phyloP scores from a whole-genome alignment of 805 yeast species.

The Blastobotrys parvus region DNA sequence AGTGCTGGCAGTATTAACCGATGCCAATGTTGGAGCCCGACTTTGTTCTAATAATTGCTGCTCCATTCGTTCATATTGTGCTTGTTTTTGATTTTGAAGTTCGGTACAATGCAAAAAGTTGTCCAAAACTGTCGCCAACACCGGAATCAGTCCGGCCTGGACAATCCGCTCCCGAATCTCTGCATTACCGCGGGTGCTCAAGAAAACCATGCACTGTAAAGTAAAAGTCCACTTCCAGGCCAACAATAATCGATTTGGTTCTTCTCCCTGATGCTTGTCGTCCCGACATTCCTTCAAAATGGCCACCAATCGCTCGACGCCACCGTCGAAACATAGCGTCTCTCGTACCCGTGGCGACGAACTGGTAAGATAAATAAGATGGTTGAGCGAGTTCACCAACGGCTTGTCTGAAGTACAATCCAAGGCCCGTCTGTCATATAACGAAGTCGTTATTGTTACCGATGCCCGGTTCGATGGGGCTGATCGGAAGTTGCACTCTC shows the following conservation, averaged over 20 bases:
- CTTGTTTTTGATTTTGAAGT: conserved; percentile 3
- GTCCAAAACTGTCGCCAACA: conserved; percentile 85
- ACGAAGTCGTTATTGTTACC: conserved; percentile 78
- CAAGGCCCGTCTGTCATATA: conserved; percentile 86
- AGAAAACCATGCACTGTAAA: conserved; percentile 81
- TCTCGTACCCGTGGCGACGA: conserved; percentile 86
- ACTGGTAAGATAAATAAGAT: conserved; percentile 77
- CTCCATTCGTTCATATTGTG: background rate
- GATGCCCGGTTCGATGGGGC: conserved; percentile 79
- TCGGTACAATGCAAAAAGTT: conserved; percentile 45
- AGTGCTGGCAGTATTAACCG: background rate
- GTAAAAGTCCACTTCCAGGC: conserved; percentile 98
- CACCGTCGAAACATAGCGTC: conserved; percentile 83
- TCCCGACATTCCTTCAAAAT: conserved; percentile 72
- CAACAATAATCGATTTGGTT: conserved; percentile 35
- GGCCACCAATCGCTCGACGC: conserved; percentile 77
- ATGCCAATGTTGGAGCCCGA: background rate
- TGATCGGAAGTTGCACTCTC: conserved; percentile 81
- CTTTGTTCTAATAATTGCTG: background rate
- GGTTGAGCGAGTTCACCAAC: conserved; percentile 82
- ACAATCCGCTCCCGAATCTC: conserved; percentile 76
- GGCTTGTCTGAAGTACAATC: conserved; percentile 89
- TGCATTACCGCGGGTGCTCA: conserved; percentile 92
- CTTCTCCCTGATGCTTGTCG: conserved; percentile 9
- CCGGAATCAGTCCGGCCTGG: conserved; percentile 84